Percentiles rank a stretch among this genome's conserved stretches.
These are phyloP conservation scores for Naganishia randhawae DNA, from an alignment of 768 basidiomycete species.

Conservation along the genomic window DNA sequence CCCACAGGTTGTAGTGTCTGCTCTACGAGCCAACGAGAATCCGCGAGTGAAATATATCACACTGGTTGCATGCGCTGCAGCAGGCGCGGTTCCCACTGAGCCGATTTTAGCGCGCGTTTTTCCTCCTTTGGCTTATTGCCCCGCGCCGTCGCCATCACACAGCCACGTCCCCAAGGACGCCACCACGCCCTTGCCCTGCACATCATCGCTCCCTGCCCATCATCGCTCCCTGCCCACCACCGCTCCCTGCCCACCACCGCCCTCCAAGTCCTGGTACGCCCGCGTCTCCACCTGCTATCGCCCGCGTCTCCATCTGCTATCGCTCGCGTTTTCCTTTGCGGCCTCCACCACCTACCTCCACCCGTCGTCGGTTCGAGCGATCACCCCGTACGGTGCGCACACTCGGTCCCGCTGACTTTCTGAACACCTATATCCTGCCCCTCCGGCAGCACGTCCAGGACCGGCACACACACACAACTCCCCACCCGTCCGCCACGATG, in stretches of 20 bases:
- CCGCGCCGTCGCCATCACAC: neutral
- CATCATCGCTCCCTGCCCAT: no score
- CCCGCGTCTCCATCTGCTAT: neutral
- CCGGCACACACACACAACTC: neutral
- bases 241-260: no score
- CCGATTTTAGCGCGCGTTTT: constrained; percentile 2
- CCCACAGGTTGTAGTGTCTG: neutral
- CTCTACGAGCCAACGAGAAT: no score
- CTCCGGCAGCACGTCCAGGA: neutral
- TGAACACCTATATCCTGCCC: no score
- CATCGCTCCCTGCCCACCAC: no score
- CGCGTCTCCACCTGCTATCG: neutral
- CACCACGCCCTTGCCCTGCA: no score
- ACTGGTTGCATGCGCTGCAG: no score
- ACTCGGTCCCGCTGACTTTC: no score
- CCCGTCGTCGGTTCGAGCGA: constrained; percentile 5
- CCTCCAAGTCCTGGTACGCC: neutral
- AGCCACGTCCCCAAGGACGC: no score
- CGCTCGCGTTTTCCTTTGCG: neutral
- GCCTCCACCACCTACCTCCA: constrained; percentile 24
- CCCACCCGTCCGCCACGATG: neutral
- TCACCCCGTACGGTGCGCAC: neutral
- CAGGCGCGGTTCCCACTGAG: no score
- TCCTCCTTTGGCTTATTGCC: neutral
- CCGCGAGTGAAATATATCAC: no score